Conservation (phyloP, 495 filamentous ascomycete species). For the Penicillium ucsense region DNA sequence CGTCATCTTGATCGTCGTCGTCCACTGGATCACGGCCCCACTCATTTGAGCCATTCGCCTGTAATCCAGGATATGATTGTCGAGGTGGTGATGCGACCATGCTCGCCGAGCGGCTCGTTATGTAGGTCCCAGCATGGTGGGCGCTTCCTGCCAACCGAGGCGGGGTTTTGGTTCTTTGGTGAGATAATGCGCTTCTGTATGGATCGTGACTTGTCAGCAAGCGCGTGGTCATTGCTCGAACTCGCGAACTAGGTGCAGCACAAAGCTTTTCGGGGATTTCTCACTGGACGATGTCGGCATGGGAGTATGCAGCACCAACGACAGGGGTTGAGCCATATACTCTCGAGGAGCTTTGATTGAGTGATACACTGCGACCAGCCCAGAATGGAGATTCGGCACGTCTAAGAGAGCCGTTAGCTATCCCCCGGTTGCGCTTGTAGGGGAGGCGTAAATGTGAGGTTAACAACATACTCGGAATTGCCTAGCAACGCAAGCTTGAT, state of each 20-base stretch:
- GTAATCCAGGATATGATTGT: slow-evolving; percentile 64
- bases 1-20: slow-evolving; percentile 37
- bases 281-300: slow-evolving; percentile 85
- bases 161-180: slow-evolving; percentile 53
- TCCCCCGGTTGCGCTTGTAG: not conserved
- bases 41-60: slow-evolving; percentile 63
- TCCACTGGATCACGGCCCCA: slow-evolving; percentile 56
- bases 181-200: slow-evolving; percentile 42
- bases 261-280: slow-evolving; percentile 37
- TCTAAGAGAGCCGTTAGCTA: slow-evolving; percentile 16
- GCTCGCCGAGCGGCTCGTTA: slow-evolving; percentile 40
- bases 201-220: slow-evolving; percentile 8
- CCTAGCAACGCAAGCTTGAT: slow-evolving; percentile 19
- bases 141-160: slow-evolving; percentile 34
- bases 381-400: slow-evolving; percentile 86
- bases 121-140: slow-evolving; percentile 41
- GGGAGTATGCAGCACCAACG: slow-evolving; percentile 93
- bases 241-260: not conserved
- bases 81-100: slow-evolving; percentile 50
- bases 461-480: slow-evolving; percentile 38
- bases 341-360: slow-evolving; percentile 35
- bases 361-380: slow-evolving; percentile 47
- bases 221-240: not conserved
- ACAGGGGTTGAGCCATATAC: slow-evolving; percentile 63
- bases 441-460: no score